Base-by-base conservation (phyloP, 2,329 filamentous ascomycete species). In the Seiridium cupressi region DNA sequence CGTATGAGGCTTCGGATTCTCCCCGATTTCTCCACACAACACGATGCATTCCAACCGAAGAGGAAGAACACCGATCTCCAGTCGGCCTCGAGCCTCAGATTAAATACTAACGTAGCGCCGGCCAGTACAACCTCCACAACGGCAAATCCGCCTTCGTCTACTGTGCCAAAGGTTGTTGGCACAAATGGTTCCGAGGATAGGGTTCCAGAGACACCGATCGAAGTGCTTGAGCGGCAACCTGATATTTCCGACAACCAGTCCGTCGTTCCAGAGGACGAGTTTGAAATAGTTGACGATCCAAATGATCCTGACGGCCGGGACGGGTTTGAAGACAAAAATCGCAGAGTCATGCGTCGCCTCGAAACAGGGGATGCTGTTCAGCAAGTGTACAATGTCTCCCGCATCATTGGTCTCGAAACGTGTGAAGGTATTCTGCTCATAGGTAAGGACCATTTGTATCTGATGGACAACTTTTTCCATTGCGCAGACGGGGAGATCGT, bases 381-480 rank as follows among this genome's bases (percentile, higher is more conserved):
- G 72, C 90, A 92, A 60, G 92, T 97, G 1, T 96, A 92, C 80
- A 99, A 99, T 68, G 89, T 98, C 55, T 98, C 95, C 13, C 89
- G 95, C 9, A 94, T 99, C 58, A 89, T 97, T 38, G 95, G 95
- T 8, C 81, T 99, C 3, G 95, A 99, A 71, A 93, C 93, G 7
- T 92, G 91, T 62, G 96, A 99, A 73, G 95, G 95, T 6, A 88
- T 99, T 47, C 80, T 99, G 40, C 96, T 99, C 58, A 84, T 98
- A 46, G 95, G 95, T 18, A 97, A 96, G 73, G 90, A 94, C 67
- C 90, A 88, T 53, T 83, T 99, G 13, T 99, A 99, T 71, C 89
- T 99, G 66, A 90, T 98, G 75, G 95, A 99, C 75, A 94, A 95
- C 67, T 94, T 97, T 69, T 98, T 99, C 72, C 94, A 98, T 70